Evolutionary conservation across 2,329 filamentous ascomycete genomes (phyloP).

Genomic region (Cladobotryum mycophilum): DNA sequence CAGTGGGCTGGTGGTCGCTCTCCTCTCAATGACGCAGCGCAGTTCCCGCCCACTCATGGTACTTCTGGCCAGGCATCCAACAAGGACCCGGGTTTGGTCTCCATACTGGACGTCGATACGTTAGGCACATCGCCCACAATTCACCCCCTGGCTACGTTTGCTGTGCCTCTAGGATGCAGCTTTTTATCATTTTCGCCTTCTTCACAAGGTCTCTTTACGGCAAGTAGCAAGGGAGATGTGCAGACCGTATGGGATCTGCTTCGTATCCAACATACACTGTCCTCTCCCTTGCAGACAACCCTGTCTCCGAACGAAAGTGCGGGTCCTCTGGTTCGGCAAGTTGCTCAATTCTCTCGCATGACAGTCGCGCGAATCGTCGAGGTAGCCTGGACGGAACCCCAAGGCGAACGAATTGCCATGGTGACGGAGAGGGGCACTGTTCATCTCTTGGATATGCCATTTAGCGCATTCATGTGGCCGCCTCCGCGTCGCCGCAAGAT

Average conservation of each 20-base stretch:
- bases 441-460: slow-evolving; percentile 82
- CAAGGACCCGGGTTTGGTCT: slow-evolving; percentile 67
- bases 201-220: slow-evolving; percentile 68
- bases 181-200: slow-evolving; percentile 73
- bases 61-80: slow-evolving; percentile 48
- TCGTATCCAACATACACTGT: slow-evolving; percentile 56
- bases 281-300: slow-evolving; percentile 50
- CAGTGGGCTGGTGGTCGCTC: slow-evolving; percentile 42
- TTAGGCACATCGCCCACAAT: slow-evolving; percentile 47
- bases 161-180: slow-evolving; percentile 67
- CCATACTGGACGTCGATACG: slow-evolving; percentile 63
- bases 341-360: slow-evolving; percentile 84
- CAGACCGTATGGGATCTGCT: slow-evolving; percentile 78
- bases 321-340: slow-evolving; percentile 65
- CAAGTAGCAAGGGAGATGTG: slow-evolving; percentile 76
- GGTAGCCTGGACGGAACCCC: slow-evolving; percentile 77
- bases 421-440: slow-evolving; percentile 93
- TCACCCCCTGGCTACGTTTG: slow-evolving; percentile 65
- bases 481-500: slow-evolving; percentile 54
- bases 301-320: slow-evolving; percentile 37
- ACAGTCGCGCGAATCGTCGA: slow-evolving; percentile 88
- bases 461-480: slow-evolving; percentile 80
- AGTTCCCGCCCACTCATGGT: slow-evolving; percentile 73
- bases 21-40: slow-evolving; percentile 40
- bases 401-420: slow-evolving; percentile 77